phyloP scores from a whole-genome alignment of 1,284 basidiomycete species.

The Phellinidium pouzarii region DNA sequence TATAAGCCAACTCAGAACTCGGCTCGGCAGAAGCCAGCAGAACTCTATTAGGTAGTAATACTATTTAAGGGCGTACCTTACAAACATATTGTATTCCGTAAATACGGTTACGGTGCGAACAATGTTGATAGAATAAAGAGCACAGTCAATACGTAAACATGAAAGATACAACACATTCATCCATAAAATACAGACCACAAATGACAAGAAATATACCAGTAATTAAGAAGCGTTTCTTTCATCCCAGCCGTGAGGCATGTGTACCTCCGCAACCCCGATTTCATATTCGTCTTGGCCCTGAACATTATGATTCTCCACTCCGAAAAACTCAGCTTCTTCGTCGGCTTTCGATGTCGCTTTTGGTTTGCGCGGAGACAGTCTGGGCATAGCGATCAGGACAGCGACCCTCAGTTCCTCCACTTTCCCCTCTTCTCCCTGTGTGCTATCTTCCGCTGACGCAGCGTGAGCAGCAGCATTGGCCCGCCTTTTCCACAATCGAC shows the following conservation, averaged over 20 bases:
- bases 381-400: constrained; percentile 17
- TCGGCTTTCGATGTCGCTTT: not conserved
- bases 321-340: not conserved
- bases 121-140: too few relatives aligned
- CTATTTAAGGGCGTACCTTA: too few relatives aligned
- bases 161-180: too few relatives aligned
- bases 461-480: not conserved
- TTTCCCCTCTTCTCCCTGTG: not conserved
- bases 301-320: not conserved
- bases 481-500: not conserved
- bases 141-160: too few relatives aligned
- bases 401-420: constrained; percentile 8
- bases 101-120: too few relatives aligned
- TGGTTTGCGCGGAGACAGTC: not conserved
- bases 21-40: too few relatives aligned
- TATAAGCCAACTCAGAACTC: too few relatives aligned
- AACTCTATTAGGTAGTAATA: too few relatives aligned
- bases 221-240: too few relatives aligned
- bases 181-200: too few relatives aligned
- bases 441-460: not conserved
- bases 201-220: too few relatives aligned
- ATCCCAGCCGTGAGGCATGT: not conserved
- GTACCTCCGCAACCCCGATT: constrained; percentile 12
- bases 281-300: not conserved
- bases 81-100: too few relatives aligned